Base-by-base conservation (phyloP, 2,329 filamentous ascomycete species). In the Nectriaceae sp. region DNA sequence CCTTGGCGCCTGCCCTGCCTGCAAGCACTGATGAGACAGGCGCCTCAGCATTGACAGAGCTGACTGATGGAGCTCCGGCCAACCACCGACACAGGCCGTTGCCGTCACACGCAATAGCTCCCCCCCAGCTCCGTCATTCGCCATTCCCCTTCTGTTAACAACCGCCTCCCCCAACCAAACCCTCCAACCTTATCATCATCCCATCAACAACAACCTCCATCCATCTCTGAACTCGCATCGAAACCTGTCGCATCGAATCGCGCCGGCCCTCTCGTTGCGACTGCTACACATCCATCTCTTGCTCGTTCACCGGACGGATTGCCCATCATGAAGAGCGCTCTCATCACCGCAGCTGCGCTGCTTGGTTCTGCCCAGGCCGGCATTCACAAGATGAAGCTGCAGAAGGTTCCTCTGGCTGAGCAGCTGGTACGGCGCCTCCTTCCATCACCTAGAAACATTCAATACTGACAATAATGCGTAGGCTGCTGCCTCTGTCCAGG, bases 311-410 rank as follows among this genome's bases (percentile, higher is more conserved):
- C 37, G 35, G 37, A 49, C 42, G 35, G 46, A 59, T 59, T 56
- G 70, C 70, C 72, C 74, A 79, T 61, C 72, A 97, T 97, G 93
- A 97, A 95, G 87, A 85, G 85, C 73, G 78, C 86, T 75, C 77
- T 91, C 66, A 73, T 96, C 68, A 79, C 90, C 70, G 87, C 90
- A 75, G 85, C 86, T 66, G 80, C 86, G 77, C 84, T 95, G 79
- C 80, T 92, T 67, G 88, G 89, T 78, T 85, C 87, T 70, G 88
- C 88, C 69, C 82, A 89, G 69, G 93, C 90, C 63, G 90, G 85
- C 65, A 80, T 96, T 60, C 90, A 97, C 84, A 95, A 90, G 82
- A 87, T 97, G 83, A 94, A 95, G 82, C 87, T 99, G 67, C 89
- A 97, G 83, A 99, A 99, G 87, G 78, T 97, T 54, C 88, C 94